phyloP scores from a whole-genome alignment of 2,329 filamentous ascomycete species.

The Fusarium transvaalense region DNA sequence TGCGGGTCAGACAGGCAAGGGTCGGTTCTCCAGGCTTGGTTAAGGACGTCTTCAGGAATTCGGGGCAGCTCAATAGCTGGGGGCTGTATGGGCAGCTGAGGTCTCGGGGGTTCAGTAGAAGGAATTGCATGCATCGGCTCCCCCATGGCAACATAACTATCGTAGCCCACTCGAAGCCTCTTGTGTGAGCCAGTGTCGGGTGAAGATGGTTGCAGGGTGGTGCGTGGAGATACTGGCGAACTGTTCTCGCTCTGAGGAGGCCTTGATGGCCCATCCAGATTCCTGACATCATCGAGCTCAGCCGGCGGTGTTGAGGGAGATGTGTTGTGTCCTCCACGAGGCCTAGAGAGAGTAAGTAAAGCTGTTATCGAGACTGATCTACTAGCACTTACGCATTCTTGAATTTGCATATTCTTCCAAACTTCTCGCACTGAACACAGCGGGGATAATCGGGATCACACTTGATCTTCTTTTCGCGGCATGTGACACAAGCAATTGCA shows the following conservation, averaged over 20 bases:
- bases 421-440: conserved; percentile 93
- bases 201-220: conserved; percentile 51
- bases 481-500: conserved; percentile 92
- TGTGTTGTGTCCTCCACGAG: conserved; percentile 69
- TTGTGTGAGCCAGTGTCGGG: conserved; percentile 59
- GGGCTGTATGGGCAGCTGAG: conserved; percentile 54
- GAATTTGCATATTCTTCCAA: conserved; percentile 85
- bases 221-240: conserved; percentile 63
- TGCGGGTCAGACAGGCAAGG: conserved; percentile 60
- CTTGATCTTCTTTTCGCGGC: conserved; percentile 97
- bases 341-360: conserved; percentile 54
- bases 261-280: conserved; percentile 51
- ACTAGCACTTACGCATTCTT: conserved; percentile 80
- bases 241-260: conserved; percentile 60
- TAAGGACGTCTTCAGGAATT: conserved; percentile 63
- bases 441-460: conserved; percentile 90
- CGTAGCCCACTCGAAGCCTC: conserved; percentile 62
- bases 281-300: conserved; percentile 62
- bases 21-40: conserved; percentile 64
- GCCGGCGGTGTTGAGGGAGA: conserved; percentile 66
- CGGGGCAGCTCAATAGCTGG: conserved; percentile 58
- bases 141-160: conserved; percentile 57
- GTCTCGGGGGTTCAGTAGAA: conserved; percentile 55
- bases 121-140: conserved; percentile 51
- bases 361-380: conserved; percentile 6